Evolutionary conservation across 2,329 filamentous ascomycete species (phyloP), one percentile per base, ranked within the genome.

Genomic region (Cladobotryum protrusum): DNA sequence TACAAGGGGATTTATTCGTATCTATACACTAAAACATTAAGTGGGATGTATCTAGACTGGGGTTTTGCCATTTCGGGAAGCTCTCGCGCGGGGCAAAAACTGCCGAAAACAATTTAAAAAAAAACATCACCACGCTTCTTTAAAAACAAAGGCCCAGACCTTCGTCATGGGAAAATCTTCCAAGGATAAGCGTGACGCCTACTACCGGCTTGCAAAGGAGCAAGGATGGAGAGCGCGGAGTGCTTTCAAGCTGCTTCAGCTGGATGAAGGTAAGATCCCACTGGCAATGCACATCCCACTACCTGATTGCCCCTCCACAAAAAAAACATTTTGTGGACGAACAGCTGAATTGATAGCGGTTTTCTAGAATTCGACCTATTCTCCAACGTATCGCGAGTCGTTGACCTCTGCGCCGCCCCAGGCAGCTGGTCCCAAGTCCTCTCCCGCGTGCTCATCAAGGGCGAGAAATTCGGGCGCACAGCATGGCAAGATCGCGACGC

Each of bases 391-490:
- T 92, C 89, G 2, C 81, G 93, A 34, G 93, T 99, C 1, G 92
- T 99, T 14, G 93, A 99, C 67, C 78, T 99, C 17, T 99, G 93
- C 64, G 93, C 93, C 32, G 93, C 93, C 0, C 93, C 93, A 0
- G 93, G 93, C 24, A 95, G 89, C 62, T 99, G 93, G 93, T 96
- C 89, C 43, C 93, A 99, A 68, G 93, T 99, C 0, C 79, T 99
- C 13, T 97, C 92, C 12, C 82, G 93, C 17, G 87, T 96, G 0
- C 73, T 99, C 50, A 96, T 97, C 67, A 91, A 93, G 68, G 89
- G 90, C 45, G 91, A 97, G 70, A 89, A 85, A 57, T 95, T 96
- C 57, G 91, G 91, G 4, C 79, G 89, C 19, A 75, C 83, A 49
- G 87, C 89, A 50, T 96, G 89, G 90, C 83, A 95, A 65, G 87